phyloP scores from a whole-genome alignment of 2,329 filamentous ascomycete genomes.

The Zasmidium angulare region DNA sequence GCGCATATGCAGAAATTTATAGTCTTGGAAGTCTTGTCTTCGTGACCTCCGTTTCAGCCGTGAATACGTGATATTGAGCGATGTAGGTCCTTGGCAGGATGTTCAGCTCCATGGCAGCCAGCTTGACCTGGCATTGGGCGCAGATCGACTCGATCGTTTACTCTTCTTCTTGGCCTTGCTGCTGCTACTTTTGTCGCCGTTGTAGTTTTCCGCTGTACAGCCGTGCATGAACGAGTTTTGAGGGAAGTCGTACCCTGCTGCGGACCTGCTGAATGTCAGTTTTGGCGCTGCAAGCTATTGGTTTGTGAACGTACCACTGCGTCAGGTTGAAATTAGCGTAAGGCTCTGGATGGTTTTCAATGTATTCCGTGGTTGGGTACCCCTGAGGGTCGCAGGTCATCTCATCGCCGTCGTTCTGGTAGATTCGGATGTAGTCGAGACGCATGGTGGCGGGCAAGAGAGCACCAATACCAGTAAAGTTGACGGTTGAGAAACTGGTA shows the following conservation, averaged over 20 bases:
- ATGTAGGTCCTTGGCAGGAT: background rate
- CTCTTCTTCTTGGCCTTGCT: conserved; percentile 16
- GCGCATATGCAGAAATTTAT: background rate
- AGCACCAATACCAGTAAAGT: conserved; percentile 55
- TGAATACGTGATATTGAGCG: conserved; percentile 9
- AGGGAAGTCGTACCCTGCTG: conserved; percentile 59
- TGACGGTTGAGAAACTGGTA: conserved; percentile 62
- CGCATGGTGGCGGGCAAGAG: conserved; percentile 64
- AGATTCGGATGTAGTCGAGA: conserved; percentile 70
- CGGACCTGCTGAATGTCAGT: conserved; percentile 34
- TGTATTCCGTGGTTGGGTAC: conserved; percentile 68
- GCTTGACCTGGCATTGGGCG: conserved; percentile 6
- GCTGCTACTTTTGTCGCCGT: conserved; percentile 7
- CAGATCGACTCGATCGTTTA: conserved; percentile 5
- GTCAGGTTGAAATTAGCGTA: conserved; percentile 67
- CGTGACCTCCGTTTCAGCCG: conserved; percentile 9
- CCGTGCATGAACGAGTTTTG: conserved; percentile 61
- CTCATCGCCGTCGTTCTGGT: conserved; percentile 61
- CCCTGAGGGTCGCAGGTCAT: conserved; percentile 66
- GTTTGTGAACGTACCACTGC: conserved; percentile 52
- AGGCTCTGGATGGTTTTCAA: conserved; percentile 58
- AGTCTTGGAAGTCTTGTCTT: conserved; percentile 4
- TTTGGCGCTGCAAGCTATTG: conserved; percentile 3
- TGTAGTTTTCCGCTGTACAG: conserved; percentile 41
- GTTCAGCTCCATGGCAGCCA: conserved; percentile 16